These are phyloP conservation scores for Biscogniauxia marginata DNA, from an alignment of 2,329 filamentous ascomycete genomes.

Conservation along the genomic window DNA sequence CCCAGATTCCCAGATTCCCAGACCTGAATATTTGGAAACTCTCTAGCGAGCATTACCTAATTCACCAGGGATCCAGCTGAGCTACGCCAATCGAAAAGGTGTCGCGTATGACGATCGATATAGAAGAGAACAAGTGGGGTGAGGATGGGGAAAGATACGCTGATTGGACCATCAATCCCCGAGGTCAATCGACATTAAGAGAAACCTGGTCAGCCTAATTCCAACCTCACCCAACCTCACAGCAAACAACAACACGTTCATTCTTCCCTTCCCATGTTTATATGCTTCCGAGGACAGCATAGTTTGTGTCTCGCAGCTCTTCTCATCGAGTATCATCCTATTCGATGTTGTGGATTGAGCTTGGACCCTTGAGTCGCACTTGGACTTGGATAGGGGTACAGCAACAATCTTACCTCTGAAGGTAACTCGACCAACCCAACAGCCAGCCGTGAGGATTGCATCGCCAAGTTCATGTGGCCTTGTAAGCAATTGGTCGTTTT, in stretches of 20 bases:
- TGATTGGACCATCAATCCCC: not conserved
- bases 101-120: not conserved
- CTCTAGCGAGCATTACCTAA: too few species aligned
- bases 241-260: not conserved
- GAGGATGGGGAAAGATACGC: too few species aligned
- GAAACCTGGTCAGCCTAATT: not conserved
- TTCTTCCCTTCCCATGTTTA: not conserved
- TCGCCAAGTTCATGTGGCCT: not conserved
- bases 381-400: not conserved
- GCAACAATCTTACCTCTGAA: not conserved
- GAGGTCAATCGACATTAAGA: not conserved
- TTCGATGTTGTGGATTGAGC: not conserved
- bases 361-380: not conserved
- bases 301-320: not conserved
- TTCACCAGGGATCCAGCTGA: not conserved
- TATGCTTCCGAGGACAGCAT: not conserved
- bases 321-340: not conserved
- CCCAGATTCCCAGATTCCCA: too few species aligned
- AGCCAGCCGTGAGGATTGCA: not conserved
- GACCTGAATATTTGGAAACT: too few species aligned
- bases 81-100: not conserved
- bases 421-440: not conserved
- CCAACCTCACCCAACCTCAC: not conserved
- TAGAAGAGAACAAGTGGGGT: not conserved
- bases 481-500: not conserved